Base-by-base conservation (phyloP, 805 yeast genomes). In the Tetrapisispora namnaoensis region DNA sequence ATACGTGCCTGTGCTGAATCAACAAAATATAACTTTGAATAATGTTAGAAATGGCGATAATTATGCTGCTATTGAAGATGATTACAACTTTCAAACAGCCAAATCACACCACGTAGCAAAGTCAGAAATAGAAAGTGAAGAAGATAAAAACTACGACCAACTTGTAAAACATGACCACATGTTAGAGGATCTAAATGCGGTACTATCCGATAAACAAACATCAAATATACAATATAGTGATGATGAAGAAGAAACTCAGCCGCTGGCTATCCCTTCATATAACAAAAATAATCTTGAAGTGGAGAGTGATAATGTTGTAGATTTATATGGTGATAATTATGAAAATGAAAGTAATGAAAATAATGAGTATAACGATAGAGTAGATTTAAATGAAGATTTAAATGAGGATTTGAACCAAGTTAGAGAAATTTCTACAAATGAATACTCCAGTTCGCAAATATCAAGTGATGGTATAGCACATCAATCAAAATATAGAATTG, bases 141-240 rank as follows among this genome's bases (percentile, higher is more conserved):
- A 34, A n/a, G 34, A 44, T 3, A 27, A 27, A 13, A 21, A 44
- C 18, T 44, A 44, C 37, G 41, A 27, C 3, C 42, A 37, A 18
- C 37, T 35, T 37, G 47, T 39, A 4, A 45, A 38, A 22, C 47
- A 45, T 30, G 55, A 53, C 18, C 49, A 57, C 27, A 46, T 59
- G 37, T 41, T 61, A 21, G 59, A 60, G 22, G 57, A 59, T 37
- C 44, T 59, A 35, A 61, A 61, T 47, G 53, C 60, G 18, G 60
- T 54, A n/a, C 46, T 59, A 10, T 22, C 39, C 17, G 46, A 35
- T n/a, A 32, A 34, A 16, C n/a, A 37, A 22, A n/a, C 16, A 7
- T 16, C n/a, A 7, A 2, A 37, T 13, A 11, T 4, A 22, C 11
- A 51, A 16, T 54, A 58, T 44, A 59, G 59, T 30, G 63, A 60